Evolutionary conservation across 495 filamentous ascomycete species (phyloP), one percentile per base, ranked within the genome.

Genomic region (Tricharina praecox): DNA sequence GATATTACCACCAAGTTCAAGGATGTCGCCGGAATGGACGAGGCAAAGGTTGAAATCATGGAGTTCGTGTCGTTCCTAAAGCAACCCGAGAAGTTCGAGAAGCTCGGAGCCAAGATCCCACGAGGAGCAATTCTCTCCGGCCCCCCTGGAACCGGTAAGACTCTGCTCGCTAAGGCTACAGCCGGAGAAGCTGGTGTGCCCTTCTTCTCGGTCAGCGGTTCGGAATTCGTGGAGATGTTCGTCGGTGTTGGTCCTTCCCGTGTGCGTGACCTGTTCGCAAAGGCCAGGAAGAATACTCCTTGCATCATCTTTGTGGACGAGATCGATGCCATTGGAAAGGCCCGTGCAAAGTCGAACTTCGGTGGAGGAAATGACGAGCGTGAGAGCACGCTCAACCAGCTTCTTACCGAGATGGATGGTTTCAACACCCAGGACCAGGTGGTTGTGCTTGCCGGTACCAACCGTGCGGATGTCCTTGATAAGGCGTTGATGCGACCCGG

Each of bases 271-370:
- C 72, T 97, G 30, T 97, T 97, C 55, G 79, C 84, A 37, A 94
- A 82, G 53, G 90, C 90, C 9, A 74, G 92, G 33, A 95, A 94
- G 68, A 90, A 86, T 64, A 81, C 92, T 3, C 90, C 90, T 2
- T 97, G 90, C 66, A 97, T 97, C 63, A 90, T 97, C 63, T 97
- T 97, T 69, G 94, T 97, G 55, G 90, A 97, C 60, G 90, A 97
- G 67, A 97, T 97, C 50, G 90, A 97, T 67, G 90, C 90, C 26
- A 93, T 97, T 58, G 90, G 90, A 60, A 86, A 85, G 63, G 78
- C 86, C 28, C 76, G 90, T 65, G 68, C 79, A 1, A 73, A 75
- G 37, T 66, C 67, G 15, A 67, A 70, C 30, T 77, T 78, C 44
- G 75, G 80, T 48, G 90, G 90, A 51, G 90, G 90, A 45, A 96